Base-by-base conservation (phyloP, 1,284 basidiomycete species). In the Gymnopus androsaceus region DNA sequence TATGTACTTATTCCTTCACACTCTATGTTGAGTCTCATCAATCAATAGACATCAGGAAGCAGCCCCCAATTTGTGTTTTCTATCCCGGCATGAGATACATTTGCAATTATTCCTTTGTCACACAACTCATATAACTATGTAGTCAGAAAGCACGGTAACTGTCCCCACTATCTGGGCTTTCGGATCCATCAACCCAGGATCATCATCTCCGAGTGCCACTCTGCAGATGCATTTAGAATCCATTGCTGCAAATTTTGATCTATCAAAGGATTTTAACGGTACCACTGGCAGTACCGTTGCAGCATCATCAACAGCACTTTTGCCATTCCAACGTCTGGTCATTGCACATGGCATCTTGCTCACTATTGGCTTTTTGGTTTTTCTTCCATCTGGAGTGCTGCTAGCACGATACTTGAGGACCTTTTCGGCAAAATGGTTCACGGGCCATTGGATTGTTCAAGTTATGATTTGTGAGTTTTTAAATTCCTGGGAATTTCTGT, bases 401-500 rank as follows among this genome's bases (percentile, higher is more conserved):
- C 60, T 87, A 17, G 84, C 82, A 1, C 75, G 86, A 25, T 83
- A 79, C 59, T 70, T 82, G 21, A 72, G 85, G 51, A 85, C 81
- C 0, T 75, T 82, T 58, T 75, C 76, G 9, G 70, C 70, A 0
- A 69, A 66, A 0, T 89, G 86, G 86, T 86, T 84, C 69, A 74
- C 69, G 15, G 72, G 69, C 19, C 83, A 85, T 61, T 79, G 76
- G 72, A 68, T 75, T 53, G 57, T 77, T 31, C 81, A 84, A 64
- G 74, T 79, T 56, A 67, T 63, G 27, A 19, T 81, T 53, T 71
- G 76, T 80, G 64, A 50, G 66, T 62, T 28, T 27, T 28, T 12
- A 1, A 52, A 14, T 30, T 3, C 15, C 19, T 19, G 3, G n/a
- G 3, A 81, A 9, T 11, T 3, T 30, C 28, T 3, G 54, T 41